These are phyloP conservation scores for Petasospora rhodanensis DNA, from an alignment of 1,139 yeast genomes.

Conservation along the genomic window DNA sequence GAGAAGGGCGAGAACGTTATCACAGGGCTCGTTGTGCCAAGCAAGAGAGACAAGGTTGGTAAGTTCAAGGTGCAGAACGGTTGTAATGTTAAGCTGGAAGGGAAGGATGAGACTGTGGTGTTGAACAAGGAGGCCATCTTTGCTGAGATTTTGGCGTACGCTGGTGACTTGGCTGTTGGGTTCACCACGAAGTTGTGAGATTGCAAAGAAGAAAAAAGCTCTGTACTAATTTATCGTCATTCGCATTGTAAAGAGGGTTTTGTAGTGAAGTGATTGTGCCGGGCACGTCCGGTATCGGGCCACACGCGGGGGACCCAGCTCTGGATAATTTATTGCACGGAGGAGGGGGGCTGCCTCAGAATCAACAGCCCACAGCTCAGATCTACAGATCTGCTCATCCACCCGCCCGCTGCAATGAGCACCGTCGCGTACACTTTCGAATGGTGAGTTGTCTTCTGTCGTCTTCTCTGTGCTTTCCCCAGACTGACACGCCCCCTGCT, in stretches of 20 bases:
- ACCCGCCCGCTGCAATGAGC: no score
- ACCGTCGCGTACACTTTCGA: slow-evolving; percentile 14
- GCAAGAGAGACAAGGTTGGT: slow-evolving; percentile 39
- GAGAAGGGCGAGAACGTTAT: slow-evolving; percentile 54
- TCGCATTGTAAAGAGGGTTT: no score
- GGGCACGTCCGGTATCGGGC: no score
- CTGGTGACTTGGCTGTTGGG: slow-evolving; percentile 57
- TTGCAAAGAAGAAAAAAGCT: no score
- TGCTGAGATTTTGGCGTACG: slow-evolving; percentile 67
- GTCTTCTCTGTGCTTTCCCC: slow-evolving; percentile 1
- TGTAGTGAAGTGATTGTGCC: no score
- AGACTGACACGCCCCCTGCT: neutral
- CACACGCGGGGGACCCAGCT: no score
- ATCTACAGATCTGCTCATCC: no score
- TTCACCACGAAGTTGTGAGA: slow-evolving; percentile 15
- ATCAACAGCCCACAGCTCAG: no score
- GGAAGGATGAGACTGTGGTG: slow-evolving; percentile 48
- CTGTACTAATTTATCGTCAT: no score
- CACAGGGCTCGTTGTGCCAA: slow-evolving; percentile 78
- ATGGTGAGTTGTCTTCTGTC: slow-evolving; percentile 7
- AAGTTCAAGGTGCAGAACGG: slow-evolving; percentile 80
- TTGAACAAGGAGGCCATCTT: slow-evolving; percentile 73
- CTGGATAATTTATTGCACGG: no score
- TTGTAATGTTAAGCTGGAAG: slow-evolving; percentile 64
- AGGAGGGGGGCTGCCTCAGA: no score